Conservation (phyloP, 2,329 filamentous ascomycete species). For the Cladobotryum protrusum region DNA sequence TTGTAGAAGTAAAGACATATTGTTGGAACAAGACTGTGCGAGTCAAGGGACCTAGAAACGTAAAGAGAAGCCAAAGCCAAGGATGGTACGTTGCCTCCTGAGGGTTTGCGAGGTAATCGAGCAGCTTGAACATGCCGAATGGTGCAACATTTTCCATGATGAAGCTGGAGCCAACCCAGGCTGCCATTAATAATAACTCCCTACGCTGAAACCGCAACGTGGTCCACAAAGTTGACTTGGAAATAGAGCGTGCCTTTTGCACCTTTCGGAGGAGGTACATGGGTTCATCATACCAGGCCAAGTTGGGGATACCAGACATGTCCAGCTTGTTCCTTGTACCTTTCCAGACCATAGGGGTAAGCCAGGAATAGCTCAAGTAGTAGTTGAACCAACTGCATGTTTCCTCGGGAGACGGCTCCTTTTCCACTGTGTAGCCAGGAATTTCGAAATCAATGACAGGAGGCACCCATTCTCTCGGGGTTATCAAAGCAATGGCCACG, state of each 20-base stretch:
- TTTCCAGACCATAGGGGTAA: constrained; percentile 43
- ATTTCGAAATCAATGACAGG: constrained; percentile 34
- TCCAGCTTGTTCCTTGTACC: constrained; percentile 39
- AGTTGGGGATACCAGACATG: constrained; percentile 40
- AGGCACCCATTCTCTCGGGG: constrained; percentile 46
- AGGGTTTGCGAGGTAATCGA: constrained; percentile 45
- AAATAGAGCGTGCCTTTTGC: constrained; percentile 36
- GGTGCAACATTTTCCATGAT: constrained; percentile 45
- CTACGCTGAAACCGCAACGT: constrained; percentile 35
- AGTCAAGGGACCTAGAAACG: constrained; percentile 44
- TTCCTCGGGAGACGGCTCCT: constrained; percentile 44
- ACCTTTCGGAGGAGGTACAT: constrained; percentile 39
- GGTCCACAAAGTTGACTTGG: constrained; percentile 40
- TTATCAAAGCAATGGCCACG: constrained; percentile 35
- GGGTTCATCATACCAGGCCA: constrained; percentile 52
- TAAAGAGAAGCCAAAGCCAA: constrained; percentile 47
- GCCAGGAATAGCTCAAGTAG: constrained; percentile 46
- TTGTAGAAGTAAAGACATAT: constrained; percentile 52
- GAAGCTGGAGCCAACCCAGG: constrained; percentile 34
- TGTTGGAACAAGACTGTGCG: constrained; percentile 49
- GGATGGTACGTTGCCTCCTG: constrained; percentile 39
- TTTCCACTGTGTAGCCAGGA: constrained; percentile 30
- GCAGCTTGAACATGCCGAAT: constrained; percentile 47
- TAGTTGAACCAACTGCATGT: constrained; percentile 48
- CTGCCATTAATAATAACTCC: constrained; percentile 40